phyloP scores from a whole-genome alignment of 2,329 filamentous ascomycete genomes.

The Diaporthe nobilis region DNA sequence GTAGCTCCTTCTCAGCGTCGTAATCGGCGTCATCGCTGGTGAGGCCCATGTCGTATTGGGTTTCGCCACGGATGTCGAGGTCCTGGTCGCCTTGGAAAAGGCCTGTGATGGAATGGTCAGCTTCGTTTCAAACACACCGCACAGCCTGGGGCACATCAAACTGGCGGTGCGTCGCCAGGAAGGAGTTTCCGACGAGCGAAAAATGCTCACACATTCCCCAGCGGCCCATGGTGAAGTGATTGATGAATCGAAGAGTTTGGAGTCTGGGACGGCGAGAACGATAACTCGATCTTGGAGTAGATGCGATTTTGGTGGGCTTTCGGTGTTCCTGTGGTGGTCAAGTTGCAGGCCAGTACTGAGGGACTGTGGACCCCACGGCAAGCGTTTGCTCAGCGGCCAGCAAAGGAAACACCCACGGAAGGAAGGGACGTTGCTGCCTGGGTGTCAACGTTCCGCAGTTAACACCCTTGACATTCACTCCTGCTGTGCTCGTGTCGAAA shows the following conservation, averaged over 20 bases:
- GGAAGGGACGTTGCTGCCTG: neutral
- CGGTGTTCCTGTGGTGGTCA: neutral
- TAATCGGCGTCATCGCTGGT: neutral
- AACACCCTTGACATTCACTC: neutral
- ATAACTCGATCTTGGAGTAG: no score
- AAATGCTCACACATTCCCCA: constrained; percentile 8
- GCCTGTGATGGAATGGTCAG: constrained; percentile 3
- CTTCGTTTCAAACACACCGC: no score
- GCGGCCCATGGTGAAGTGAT: neutral
- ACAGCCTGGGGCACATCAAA: no score
- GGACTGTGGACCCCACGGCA: neutral
- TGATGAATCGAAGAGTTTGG: no score
- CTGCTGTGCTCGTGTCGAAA: neutral
- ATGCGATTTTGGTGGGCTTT: neutral
- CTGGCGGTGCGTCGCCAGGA: no score
- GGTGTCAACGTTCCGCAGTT: neutral
- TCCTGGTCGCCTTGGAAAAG: constrained; percentile 37
- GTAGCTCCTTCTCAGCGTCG: neutral
- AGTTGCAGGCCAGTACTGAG: neutral
- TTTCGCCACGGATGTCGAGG: constrained; percentile 21
- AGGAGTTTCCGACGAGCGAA: constrained; percentile 26
- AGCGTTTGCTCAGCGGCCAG: neutral
- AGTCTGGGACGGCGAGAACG: no score
- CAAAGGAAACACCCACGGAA: neutral
- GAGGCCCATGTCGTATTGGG: neutral